Conservation (phyloP, 768 basidiomycete species). For the Gymnopilus dilepis region DNA sequence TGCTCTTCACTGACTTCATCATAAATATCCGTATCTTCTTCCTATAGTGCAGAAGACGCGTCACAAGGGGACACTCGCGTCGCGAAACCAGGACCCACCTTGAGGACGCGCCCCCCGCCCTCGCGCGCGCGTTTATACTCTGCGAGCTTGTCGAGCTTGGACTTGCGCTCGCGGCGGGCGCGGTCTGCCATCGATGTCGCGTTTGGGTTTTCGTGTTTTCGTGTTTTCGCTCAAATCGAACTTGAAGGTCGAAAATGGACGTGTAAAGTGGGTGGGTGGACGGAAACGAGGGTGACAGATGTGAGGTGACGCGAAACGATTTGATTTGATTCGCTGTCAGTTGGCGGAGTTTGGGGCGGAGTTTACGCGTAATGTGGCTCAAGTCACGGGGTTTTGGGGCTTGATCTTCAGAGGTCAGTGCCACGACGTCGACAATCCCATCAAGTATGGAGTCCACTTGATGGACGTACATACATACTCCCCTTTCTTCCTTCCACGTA, state of each 20-base stretch:
- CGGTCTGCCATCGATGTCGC: constrained; percentile 41
- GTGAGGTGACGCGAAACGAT: neutral
- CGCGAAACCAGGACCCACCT: constrained; percentile 50
- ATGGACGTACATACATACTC: too few relatives aligned
- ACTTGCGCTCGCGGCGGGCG: constrained; percentile 44
- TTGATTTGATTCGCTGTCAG: too few relatives aligned
- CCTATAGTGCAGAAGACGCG: constrained; percentile 31
- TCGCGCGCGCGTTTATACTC: constrained; percentile 65
- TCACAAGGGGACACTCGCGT: constrained; percentile 1
- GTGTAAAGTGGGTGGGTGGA: neutral
- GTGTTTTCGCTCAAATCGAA: too few relatives aligned
- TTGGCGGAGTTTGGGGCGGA: constrained; percentile 24
- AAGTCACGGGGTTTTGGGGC: constrained; percentile 9
- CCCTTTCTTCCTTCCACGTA: too few relatives aligned
- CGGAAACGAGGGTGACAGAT: constrained; percentile 2
- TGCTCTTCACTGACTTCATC: constrained; percentile 91
- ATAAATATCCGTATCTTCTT: constrained; percentile 74
- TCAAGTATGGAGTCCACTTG: too few relatives aligned
- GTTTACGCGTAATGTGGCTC: constrained; percentile 25
- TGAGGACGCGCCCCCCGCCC: constrained; percentile 61
- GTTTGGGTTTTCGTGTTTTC: too few relatives aligned
- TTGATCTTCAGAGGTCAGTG: too few relatives aligned
- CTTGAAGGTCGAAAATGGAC: too few relatives aligned
- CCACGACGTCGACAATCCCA: neutral
- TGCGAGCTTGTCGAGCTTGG: constrained; percentile 54